These are phyloP conservation scores for Agaricus subrufescens DNA, from an alignment of 768 basidiomycete genomes.

Conservation along the genomic window DNA sequence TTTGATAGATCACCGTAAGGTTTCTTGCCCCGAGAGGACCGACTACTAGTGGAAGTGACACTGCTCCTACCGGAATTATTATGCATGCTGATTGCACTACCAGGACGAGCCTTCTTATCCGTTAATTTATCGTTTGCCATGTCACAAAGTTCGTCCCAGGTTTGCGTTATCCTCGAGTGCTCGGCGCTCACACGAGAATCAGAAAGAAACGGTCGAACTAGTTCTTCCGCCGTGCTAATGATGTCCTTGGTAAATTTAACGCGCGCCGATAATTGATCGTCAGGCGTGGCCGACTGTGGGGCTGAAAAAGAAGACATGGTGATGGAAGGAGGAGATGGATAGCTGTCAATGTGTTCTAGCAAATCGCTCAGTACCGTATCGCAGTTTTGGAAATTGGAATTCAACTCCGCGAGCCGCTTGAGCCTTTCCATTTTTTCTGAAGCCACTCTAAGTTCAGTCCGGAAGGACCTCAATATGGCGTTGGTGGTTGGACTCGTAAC, in stretches of 20 bases:
- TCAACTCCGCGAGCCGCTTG: constrained; percentile 50
- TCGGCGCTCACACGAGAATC: constrained; percentile 63
- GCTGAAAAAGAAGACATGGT: constrained; percentile 46
- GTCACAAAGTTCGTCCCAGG: constrained; percentile 76
- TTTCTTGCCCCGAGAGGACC: constrained; percentile 19
- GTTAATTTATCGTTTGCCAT: constrained; percentile 70
- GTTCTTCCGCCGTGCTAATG: constrained; percentile 42
- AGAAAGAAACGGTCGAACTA: constrained; percentile 38
- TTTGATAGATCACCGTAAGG: constrained; percentile 26
- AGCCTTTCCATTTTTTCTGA: constrained; percentile 45
- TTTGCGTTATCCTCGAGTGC: constrained; percentile 64
- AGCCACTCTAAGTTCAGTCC: constrained; percentile 51
- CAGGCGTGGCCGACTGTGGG: constrained; percentile 42
- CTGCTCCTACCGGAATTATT: constrained; percentile 56
- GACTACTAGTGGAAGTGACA: constrained; percentile 35
- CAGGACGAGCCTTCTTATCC: constrained; percentile 59
- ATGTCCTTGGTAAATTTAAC: constrained; percentile 56
- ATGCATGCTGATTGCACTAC: constrained; percentile 59
- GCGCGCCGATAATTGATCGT: constrained; percentile 62
- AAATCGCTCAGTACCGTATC: constrained; percentile 81
- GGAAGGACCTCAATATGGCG: constrained; percentile 59
- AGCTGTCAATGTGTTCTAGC: constrained; percentile 83
- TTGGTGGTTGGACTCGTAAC: constrained; percentile 38
- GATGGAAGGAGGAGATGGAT: constrained; percentile 54
- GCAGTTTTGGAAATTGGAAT: constrained; percentile 45